Base-by-base conservation (phyloP, 495 filamentous ascomycete genomes). In the Penicillium verhagenii region DNA sequence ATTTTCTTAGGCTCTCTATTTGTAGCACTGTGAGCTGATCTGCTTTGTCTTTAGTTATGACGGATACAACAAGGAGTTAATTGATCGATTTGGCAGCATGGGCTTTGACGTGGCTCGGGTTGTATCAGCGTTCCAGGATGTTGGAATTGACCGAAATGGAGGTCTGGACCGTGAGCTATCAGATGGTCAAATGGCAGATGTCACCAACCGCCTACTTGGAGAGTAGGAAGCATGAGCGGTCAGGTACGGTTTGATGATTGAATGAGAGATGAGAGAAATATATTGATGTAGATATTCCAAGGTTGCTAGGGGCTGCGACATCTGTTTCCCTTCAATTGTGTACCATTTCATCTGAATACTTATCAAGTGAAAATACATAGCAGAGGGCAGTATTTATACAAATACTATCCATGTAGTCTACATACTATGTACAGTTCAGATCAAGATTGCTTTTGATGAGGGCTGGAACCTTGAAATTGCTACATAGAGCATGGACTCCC, bases 61-160 rank as follows among this genome's bases (percentile, higher is more conserved):
- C 46, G 95, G 94, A 5, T 98, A 96, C 64, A 91, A 90, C 68
- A 88, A 88, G 59, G 82, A 86, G 7, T 78, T 96, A 35, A 85
- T 97, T 57, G 88, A 96, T 60, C 82, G 86, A n/a, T 97, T 97
- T 63, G 83, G 88, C 16, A 81, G 78, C 60, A 97, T 98, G 94
- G 94, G 94, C 35, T 98, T 98, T 59, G 87, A 92, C 54, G 82
- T 96, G n/a, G 86, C 89, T 46, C 78, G 81, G 28, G 91, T 98
- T 2, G 94, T 97, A 6, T 81, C 84, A 19, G 90, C 92, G 4
- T 93, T 98, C 60, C 81, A 85, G 54, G 88, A 77, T 50, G 88
- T 92, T 14, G 89, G 91, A 2, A 91, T 96, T 55, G 87, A 92
- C 54, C 81, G 80, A 20, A 87, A 84, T 52, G 83, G 80, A 23